phyloP scores from a whole-genome alignment of 345 rosid genomes.

The Sonneratia alba region DNA sequence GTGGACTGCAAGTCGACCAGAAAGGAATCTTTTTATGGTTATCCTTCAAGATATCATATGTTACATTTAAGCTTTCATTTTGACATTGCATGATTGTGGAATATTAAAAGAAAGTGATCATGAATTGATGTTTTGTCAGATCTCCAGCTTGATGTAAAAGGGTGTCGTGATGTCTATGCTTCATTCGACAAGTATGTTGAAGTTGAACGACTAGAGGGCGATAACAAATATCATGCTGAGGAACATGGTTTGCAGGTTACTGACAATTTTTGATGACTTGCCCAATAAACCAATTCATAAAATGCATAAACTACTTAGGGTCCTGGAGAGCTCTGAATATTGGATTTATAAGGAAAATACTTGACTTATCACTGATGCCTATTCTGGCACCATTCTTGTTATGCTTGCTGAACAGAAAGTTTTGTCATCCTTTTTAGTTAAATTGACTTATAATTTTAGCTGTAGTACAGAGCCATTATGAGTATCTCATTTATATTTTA shows the following conservation, averaged over 20 bases:
- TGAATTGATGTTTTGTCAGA: slow-evolving; percentile 36
- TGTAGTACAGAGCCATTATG: too few species aligned
- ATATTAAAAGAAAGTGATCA: not conserved
- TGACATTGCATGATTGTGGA: not conserved
- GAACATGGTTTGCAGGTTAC: slow-evolving; percentile 86
- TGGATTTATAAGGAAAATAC: too few species aligned
- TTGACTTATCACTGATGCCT: too few species aligned
- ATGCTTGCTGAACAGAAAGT: too few species aligned
- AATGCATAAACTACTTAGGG: too few species aligned
- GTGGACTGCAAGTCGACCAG: slow-evolving; percentile 91
- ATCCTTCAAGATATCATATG: not conserved
- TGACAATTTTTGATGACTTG: slow-evolving; percentile 1
- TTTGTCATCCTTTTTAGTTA: too few species aligned
- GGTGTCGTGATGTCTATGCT: slow-evolving; percentile 91
- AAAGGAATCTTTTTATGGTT: slow-evolving; percentile 96
- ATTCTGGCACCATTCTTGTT: too few species aligned
- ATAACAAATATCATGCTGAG: slow-evolving; percentile 92
- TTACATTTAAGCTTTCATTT: not conserved
- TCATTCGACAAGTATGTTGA: slow-evolving; percentile 99
- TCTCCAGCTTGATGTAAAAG: slow-evolving; percentile 98
- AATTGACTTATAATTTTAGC: too few species aligned
- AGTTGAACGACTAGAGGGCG: slow-evolving; percentile 95
- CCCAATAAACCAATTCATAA: too few species aligned
- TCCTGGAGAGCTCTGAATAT: too few species aligned
- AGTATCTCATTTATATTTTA: too few species aligned